phyloP scores from a whole-genome alignment of 1,284 basidiomycete species.

The Rhodotorula sp. region DNA sequence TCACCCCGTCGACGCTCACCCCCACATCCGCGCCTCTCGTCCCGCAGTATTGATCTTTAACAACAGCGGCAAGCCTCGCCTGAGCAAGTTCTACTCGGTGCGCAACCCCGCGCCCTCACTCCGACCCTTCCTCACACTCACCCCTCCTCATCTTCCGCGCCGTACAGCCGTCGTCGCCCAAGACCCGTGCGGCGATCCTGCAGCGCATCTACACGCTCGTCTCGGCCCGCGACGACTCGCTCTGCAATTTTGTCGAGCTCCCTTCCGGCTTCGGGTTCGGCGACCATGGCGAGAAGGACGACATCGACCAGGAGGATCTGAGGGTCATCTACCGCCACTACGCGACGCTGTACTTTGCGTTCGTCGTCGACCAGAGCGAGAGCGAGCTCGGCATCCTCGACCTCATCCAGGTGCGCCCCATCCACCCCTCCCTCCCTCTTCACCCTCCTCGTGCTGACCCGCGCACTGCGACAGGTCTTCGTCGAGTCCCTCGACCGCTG shows the following conservation, averaged over 20 bases:
- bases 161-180: slow-evolving; percentile 66
- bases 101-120: not conserved
- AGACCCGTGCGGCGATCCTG: slow-evolving; percentile 39
- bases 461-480: slow-evolving; percentile 66
- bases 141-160: too few species aligned
- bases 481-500: slow-evolving; percentile 93
- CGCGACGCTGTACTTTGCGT: slow-evolving; percentile 95
- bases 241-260: slow-evolving; percentile 49
- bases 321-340: slow-evolving; percentile 56
- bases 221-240: slow-evolving; percentile 42
- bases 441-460: not conserved
- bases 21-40: not conserved
- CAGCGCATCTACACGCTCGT: slow-evolving; percentile 44
- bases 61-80: slow-evolving; percentile 81
- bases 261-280: slow-evolving; percentile 26
- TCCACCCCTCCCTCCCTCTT: too few species aligned
- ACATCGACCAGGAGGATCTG: slow-evolving; percentile 50
- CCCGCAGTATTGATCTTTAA: slow-evolving; percentile 59
- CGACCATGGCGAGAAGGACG: slow-evolving; percentile 35
- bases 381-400: slow-evolving; percentile 95
- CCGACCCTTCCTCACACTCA: not conserved
- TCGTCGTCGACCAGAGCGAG: slow-evolving; percentile 92
- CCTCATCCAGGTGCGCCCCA: slow-evolving; percentile 78
- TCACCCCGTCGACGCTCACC: not conserved
- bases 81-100: slow-evolving; percentile 86